A percentile compares a stretch with the other conserved stretches of the same genome.
phyloP scores from a whole-genome alignment of 306 rosid species.

The Potentilla sterilis region DNA sequence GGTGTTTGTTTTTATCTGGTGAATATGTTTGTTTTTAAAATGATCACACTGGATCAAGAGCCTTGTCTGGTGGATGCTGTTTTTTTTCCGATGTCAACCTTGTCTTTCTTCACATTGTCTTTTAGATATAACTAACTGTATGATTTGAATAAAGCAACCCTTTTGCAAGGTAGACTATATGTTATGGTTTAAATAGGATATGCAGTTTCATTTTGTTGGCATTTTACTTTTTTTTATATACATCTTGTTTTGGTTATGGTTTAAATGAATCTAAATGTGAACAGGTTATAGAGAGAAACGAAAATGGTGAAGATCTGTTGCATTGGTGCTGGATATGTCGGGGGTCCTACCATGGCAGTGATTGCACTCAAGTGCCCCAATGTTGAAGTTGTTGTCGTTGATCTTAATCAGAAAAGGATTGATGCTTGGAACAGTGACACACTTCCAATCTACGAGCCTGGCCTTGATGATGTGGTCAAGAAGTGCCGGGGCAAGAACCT shows the following conservation, averaged over 20 bases:
- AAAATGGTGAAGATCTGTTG: slow-evolving; percentile 99
- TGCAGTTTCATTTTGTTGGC: neutral
- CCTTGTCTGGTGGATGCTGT: neutral
- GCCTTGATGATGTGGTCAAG: slow-evolving; percentile 75
- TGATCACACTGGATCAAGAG: neutral
- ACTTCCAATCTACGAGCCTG: slow-evolving; percentile 98
- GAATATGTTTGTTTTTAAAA: neutral
- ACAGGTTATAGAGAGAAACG: slow-evolving; percentile 39
- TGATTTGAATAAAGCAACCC: neutral
- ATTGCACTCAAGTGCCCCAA: slow-evolving; percentile 92
- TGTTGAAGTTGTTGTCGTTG: slow-evolving; percentile 87
- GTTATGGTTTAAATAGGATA: neutral
- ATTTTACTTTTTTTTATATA: slow-evolving; percentile 2
- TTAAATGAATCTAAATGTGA: slow-evolving; percentile 24
- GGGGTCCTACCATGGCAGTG: slow-evolving; percentile 99
- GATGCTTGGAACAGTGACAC: slow-evolving; percentile 92
- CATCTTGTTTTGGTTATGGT: slow-evolving; percentile 20
- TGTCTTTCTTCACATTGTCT: neutral
- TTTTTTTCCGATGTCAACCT: neutral
- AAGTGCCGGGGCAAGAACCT: slow-evolving; percentile 89
- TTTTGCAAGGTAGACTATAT: neutral
- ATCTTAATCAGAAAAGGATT: slow-evolving; percentile 73
- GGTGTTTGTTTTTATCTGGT: neutral
- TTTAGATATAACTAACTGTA: neutral
- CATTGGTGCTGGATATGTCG: slow-evolving; percentile 99